These are phyloP conservation scores for Jackrogersella multiformis DNA, from an alignment of 495 filamentous ascomycete genomes.

Conservation along the genomic window DNA sequence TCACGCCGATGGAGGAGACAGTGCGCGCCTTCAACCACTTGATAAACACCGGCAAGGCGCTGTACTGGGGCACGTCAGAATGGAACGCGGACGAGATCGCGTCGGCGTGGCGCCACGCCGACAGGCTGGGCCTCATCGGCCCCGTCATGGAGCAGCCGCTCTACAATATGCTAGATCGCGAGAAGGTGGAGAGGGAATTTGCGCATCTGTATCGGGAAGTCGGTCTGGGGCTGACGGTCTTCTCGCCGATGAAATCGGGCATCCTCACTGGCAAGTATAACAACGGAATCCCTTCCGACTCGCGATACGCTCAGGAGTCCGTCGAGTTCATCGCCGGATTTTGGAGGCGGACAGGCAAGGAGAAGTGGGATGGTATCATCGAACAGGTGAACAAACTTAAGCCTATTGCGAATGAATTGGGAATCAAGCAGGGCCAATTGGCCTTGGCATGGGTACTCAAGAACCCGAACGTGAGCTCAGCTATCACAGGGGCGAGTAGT, in stretches of 20 bases:
- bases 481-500: constrained; percentile 80
- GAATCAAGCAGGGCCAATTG: constrained; percentile 69
- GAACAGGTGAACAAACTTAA: constrained; percentile 59
- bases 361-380: constrained; percentile 57
- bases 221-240: constrained; percentile 77
- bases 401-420: constrained; percentile 73
- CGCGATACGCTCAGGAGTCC: constrained; percentile 59
- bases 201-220: constrained; percentile 69
- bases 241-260: constrained; percentile 75
- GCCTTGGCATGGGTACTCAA: constrained; percentile 83
- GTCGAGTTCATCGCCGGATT: constrained; percentile 60
- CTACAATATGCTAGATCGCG: constrained; percentile 79
- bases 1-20: constrained; percentile 87
- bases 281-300: constrained; percentile 67
- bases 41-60: constrained; percentile 78
- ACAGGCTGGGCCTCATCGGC: constrained; percentile 77
- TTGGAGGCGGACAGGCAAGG: constrained; percentile 55
- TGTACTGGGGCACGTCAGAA: constrained; percentile 93
- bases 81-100: constrained; percentile 86
- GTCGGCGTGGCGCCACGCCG: constrained; percentile 77
- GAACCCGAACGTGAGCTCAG: constrained; percentile 76
- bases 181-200: constrained; percentile 82
- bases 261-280: constrained; percentile 87
- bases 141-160: constrained; percentile 86
- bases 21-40: constrained; percentile 86